Evolutionary conservation across 805 yeast species (phyloP), one percentile per base, ranked within the genome.

Genomic region (Komagataella pastoris): DNA sequence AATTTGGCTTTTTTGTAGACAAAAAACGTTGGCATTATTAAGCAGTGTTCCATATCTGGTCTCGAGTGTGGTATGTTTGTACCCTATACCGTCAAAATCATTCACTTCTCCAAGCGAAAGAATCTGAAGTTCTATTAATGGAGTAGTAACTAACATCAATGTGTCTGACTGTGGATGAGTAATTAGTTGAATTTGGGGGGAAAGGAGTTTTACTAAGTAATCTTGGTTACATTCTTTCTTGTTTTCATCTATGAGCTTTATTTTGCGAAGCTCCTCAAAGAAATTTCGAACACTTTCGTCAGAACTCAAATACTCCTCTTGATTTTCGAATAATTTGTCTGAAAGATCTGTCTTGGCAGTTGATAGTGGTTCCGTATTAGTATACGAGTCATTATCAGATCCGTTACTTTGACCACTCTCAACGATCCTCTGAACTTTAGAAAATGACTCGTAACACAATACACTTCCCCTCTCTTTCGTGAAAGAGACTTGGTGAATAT

Each of bases 121-220:
- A 7, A 85, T 77, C 54, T 85, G 80, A 24, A 83, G 62, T 57
- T 85, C 84, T 51, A 90, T 79, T 46, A 70, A 72, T 8, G 91
- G 93, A 0, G 96, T 78, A 2, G 85, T 76, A n/a, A 90, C 71
- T 40, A 89, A 63, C 10, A 88, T 72, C 50, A 86, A 78, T 2
- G 85, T 70, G 47, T 78, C 80, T 2, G 71, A 74, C 23, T 75
- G 73, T 51, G 72, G 71, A 30, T 72, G 73, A 14, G 78, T 71
- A 49, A 77, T 73, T 23, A 85, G 59, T 61, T 90, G 97, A 48
- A 89, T 78, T 63, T 91, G 97, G 0, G 97, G 96, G 24, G 88
- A 78, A 5, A 84, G 69, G 47, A 91, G 70, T 54, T 81, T 81
- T 30, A 90, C 72, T 55, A 81, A 69, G 61, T 80, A 85, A 47